Evolutionary conservation across 768 basidiomycete genomes (phyloP), one percentile per base, ranked within the genome.

Genomic region (Fibroporia radiculosa): DNA sequence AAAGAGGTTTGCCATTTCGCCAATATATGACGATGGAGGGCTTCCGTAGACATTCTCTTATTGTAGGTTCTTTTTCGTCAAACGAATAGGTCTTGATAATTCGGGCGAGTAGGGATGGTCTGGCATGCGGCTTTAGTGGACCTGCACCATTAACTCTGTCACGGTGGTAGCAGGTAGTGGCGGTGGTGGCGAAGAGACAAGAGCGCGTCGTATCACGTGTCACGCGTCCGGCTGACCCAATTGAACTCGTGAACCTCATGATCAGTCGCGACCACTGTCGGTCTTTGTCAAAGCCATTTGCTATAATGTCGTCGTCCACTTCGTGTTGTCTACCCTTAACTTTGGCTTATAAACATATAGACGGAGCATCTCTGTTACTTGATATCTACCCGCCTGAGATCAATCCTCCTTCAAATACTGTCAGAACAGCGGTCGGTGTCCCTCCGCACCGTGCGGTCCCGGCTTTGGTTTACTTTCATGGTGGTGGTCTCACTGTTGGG

Each of bases 401-500:
- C 24, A n/a, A 47, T 64, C 10, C 66, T 67, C 52, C 71, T 68
- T 45, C 72, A 71, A 42, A 70, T 18, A 3, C 20, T 13, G 24
- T 25, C 10, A 24, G 16, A 10, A 13, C 3, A 14, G 16, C 14
- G 27, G 33, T 18, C 2, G 37, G 20, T 22, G 11, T 18, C 29
- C n/a, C 10, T 31, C 29, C 11, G 29, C 29, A 24, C 39, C 22
- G 25, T 27, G n/a, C 52, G 2, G n/a, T 55, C 1, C 67, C 69
- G 5, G 51, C 58, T 18, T 40, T 72, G 6, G 54, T 71, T 3
- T 70, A 64, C 51, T 71, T 70, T 37, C 70, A 71, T 43, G 70
- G 77, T 6, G 82, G 82, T 2, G 80, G 80, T 6, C 59, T 84
- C 25, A 72, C 75, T 0, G 78, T 75, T 13, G 82, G 82, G 1